Evolutionary conservation across 768 basidiomycete genomes (phyloP).

Genomic region (Agaricus subrufescens): DNA sequence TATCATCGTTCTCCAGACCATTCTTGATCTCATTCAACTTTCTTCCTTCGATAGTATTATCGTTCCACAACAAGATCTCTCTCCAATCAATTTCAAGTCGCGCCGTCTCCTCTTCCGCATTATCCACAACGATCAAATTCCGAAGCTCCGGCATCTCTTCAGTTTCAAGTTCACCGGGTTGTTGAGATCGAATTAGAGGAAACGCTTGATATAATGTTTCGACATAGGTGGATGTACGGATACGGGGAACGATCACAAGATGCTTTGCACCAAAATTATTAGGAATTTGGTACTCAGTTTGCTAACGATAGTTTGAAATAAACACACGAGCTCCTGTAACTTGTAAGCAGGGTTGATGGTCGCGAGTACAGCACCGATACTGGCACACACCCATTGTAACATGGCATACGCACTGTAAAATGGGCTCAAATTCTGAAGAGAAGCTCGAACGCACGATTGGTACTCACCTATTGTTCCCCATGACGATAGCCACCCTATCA

Average conservation of each 20-base stretch:
- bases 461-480: conserved; percentile 80
- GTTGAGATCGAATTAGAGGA: conserved; percentile 45
- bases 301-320: background rate
- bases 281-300: background rate
- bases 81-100: conserved; percentile 61
- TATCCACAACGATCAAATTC: conserved; percentile 65
- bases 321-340: conserved; percentile 61
- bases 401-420: conserved; percentile 63
- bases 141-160: conserved; percentile 55
- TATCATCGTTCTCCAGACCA: conserved; percentile 54
- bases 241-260: conserved; percentile 65
- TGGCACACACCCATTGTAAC: conserved; percentile 85
- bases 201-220: conserved; percentile 53
- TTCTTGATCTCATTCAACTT: conserved; percentile 35
- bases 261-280: conserved; percentile 53
- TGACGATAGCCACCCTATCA: conserved; percentile 73
- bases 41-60: conserved; percentile 38
- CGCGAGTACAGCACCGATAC: conserved; percentile 76
- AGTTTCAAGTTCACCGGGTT: conserved; percentile 54
- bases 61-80: conserved; percentile 67
- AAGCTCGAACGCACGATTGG: background rate
- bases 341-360: conserved; percentile 84
- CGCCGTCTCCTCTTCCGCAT: conserved; percentile 33
- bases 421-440: background rate
- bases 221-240: conserved; percentile 63